Evolutionary conservation across 148 eudicot species (phyloP), one percentile per base, ranked within the genome.

Genomic region (Arctostaphylos glauca): DNA sequence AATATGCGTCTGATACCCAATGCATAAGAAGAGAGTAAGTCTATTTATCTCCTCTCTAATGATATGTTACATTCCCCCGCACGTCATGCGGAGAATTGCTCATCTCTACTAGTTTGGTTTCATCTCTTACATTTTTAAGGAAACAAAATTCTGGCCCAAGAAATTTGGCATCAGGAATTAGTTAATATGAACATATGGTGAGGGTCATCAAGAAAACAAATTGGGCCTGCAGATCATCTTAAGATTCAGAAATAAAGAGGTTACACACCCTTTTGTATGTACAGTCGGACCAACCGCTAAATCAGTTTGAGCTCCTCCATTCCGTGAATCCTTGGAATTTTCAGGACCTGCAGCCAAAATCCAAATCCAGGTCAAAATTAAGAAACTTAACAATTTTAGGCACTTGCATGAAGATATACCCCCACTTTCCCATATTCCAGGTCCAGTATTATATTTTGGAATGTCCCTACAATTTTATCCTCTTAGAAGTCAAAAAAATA

Each of bases 201-300:
- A 14, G 81, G 74, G 58, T 74, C 50, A n/a, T 3, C 44, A 9
- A 41, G 66, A 21, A 81, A 71, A 70, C 44, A 5, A 71, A 15
- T 9, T 78, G 58, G 44, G 10, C n/a, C 16, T n/a, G 83, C 75
- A 71, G 41, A 81, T 43, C n/a, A 19, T 47, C 64, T 62, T 50
- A 16, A 60, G 13, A 31, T 56, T 58, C 43, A 75, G 7, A 72
- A 54, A 71, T 6, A 68, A 76, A 14, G 48, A 44, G 6, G 52
- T 18, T 62, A 86, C 97, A 5, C 88, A 96, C 98, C 88, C 84
- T 78, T 86, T 93, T 31, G 94, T 81, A 41, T 87, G 95, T 43
- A 85, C 76, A 31, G 92, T 81, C 19, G 99, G 92, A 82, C 88
- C 90, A 78, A 88, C 85, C 62, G 84, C 90, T 25, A 96, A 76